phyloP scores from a whole-genome alignment of 1,284 basidiomycete genomes.

The Agroathelia rolfsii region DNA sequence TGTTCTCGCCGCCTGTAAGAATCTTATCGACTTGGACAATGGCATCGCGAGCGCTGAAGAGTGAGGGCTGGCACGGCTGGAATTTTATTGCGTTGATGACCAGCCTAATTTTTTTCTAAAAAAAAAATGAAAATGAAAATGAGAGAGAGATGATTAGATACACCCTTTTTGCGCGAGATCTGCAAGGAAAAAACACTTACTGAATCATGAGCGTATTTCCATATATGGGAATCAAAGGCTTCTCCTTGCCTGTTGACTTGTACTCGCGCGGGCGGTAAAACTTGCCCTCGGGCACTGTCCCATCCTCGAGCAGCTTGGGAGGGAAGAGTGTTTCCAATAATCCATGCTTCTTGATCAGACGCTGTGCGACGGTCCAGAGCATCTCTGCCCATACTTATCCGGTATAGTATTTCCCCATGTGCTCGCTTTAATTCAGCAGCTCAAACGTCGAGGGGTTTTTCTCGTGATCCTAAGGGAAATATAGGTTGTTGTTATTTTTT shows the following conservation, averaged over 20 bases:
- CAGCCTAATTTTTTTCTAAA: conserved; percentile 30
- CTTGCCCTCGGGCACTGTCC: conserved; percentile 52
- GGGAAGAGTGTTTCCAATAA: conserved; percentile 77
- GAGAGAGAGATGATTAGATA: conserved; percentile 5
- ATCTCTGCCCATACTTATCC: conserved; percentile 96
- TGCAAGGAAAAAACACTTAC: conserved; percentile 22
- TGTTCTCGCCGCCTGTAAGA: conserved; percentile 88
- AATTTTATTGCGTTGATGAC: conserved; percentile 91
- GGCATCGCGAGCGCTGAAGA: conserved; percentile 89
- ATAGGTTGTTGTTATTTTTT: conserved; percentile 20
- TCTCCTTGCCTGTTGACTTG: conserved; percentile 31
- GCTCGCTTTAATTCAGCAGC: conserved; percentile 89
- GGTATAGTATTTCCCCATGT: conserved; percentile 87
- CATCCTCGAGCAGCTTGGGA: conserved; percentile 52
- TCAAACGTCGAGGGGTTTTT: conserved; percentile 91
- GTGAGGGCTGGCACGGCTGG: conserved; percentile 84
- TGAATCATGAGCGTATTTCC: conserved; percentile 86
- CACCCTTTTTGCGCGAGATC: conserved; percentile 1
- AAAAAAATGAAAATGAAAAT: background rate
- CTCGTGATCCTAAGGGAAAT: conserved; percentile 56
- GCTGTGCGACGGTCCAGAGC: conserved; percentile 76
- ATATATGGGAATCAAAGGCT: conserved; percentile 76
- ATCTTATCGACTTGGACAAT: conserved; percentile 88
- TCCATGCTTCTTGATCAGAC: conserved; percentile 73
- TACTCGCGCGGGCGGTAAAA: conserved; percentile 57